These are phyloP conservation scores for Candida caryicola DNA, from an alignment of 805 yeast species.

Conservation along the genomic window DNA sequence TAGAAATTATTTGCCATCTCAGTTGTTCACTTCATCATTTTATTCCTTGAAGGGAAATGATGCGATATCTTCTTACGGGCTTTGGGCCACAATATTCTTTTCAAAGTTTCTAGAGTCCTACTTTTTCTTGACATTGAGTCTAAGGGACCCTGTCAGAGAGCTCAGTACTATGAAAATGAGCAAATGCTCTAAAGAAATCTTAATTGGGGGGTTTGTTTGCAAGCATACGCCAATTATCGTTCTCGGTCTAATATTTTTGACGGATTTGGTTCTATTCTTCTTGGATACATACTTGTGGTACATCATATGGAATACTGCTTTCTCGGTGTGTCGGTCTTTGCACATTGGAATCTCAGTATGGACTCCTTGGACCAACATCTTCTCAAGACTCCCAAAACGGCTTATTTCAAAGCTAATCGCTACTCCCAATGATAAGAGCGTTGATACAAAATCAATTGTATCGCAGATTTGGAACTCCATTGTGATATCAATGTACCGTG, in stretches of 20 bases:
- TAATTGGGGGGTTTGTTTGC: constrained; percentile 55
- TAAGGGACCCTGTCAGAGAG: constrained; percentile 72
- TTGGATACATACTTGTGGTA: constrained; percentile 86
- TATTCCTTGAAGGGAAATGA: constrained; percentile 52
- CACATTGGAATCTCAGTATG: constrained; percentile 78
- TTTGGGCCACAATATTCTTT: constrained; percentile 66
- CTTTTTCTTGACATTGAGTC: constrained; percentile 68
- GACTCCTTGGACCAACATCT: constrained; percentile 87
- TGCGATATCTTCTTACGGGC: constrained; percentile 58
- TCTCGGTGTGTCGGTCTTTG: constrained; percentile 68
- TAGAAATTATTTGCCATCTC: constrained; percentile 50
- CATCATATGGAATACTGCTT: constrained; percentile 72
- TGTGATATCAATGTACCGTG: constrained; percentile 78
- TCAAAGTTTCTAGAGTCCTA: constrained; percentile 76
- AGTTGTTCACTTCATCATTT: constrained; percentile 59
- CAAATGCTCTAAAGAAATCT: constrained; percentile 60
- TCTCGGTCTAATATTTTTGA: constrained; percentile 49
- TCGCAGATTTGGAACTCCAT: constrained; percentile 73
- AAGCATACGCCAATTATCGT: constrained; percentile 55
- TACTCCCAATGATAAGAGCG: constrained; percentile 32
- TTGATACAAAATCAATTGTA: constrained; percentile 43
- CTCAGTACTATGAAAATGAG: constrained; percentile 53
- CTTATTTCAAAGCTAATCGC: constrained; percentile 67
- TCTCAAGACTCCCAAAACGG: constrained; percentile 71
- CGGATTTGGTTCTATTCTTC: constrained; percentile 69